phyloP scores from a whole-genome alignment of 768 basidiomycete genomes.

The Porphyrellus cyaneotinctus region DNA sequence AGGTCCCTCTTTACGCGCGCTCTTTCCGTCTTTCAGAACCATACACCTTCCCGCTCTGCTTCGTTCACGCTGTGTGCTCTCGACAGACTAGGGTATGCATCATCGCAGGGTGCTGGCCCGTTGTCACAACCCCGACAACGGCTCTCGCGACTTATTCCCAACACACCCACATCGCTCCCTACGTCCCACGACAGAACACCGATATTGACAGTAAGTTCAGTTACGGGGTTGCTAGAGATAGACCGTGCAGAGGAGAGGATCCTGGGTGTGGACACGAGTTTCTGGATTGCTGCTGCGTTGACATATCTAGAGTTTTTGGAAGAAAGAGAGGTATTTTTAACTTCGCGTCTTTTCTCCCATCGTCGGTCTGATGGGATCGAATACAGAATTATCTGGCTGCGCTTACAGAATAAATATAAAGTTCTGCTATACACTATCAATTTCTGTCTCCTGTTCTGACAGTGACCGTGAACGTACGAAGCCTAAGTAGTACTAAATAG shows the following conservation, averaged over 20 bases:
- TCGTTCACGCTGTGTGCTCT: slow-evolving; percentile 52
- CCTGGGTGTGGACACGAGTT: slow-evolving; percentile 69
- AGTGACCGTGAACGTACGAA: too few relatives aligned
- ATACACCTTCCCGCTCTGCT: slow-evolving; percentile 53
- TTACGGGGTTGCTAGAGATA: slow-evolving; percentile 62
- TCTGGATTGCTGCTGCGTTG: slow-evolving; percentile 72
- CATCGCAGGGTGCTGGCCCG: slow-evolving; percentile 15
- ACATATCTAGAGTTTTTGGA: slow-evolving; percentile 75
- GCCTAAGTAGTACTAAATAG: too few relatives aligned
- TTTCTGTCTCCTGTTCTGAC: too few relatives aligned
- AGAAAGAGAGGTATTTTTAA: slow-evolving; percentile 64
- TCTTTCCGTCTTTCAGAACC: slow-evolving; percentile 43
- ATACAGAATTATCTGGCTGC: slow-evolving; percentile 56
- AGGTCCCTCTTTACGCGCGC: slow-evolving; percentile 49
- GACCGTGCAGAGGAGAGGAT: slow-evolving; percentile 50
- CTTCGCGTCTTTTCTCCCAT: not conserved
- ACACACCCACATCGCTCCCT: slow-evolving; percentile 46
- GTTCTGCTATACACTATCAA: slow-evolving; percentile 2
- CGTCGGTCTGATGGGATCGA: not conserved
- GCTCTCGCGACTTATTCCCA: slow-evolving; percentile 20
- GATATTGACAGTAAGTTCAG: slow-evolving; percentile 51
- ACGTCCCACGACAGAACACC: slow-evolving; percentile 74
- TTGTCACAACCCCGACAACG: slow-evolving; percentile 22
- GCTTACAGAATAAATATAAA: slow-evolving; percentile 36
- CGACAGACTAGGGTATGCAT: slow-evolving; percentile 16